Evolutionary conservation across 495 filamentous ascomycete species (phyloP), one percentile per base, ranked within the genome.

Genomic region (Trichocladium antarcticum): DNA sequence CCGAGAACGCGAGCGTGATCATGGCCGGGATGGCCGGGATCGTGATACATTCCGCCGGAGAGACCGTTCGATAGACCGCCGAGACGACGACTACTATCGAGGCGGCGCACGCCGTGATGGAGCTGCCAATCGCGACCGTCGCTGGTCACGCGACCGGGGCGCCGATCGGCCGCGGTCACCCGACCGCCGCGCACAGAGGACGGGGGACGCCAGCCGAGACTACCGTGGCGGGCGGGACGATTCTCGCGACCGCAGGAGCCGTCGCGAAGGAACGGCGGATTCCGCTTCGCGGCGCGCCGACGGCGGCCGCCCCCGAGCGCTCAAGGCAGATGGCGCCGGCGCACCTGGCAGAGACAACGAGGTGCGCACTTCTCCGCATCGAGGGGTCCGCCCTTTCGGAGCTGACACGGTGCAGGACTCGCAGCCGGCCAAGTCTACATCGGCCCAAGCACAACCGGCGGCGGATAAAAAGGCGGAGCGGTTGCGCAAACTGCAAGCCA

Each of bases 391-490:
- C 21, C 6, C 20, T 2, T 12, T 19, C 37, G 20, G 12, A 31
- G 37, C 50, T 64, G 56, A 69, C 48, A 35, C 17, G 3, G 9
- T 20, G 4, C 44, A 36, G 35, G 41, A 38, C 10, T 38, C 28
- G 22, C 66, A 76, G 72, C 55, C 60, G 37, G 57, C 57, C 50
- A 76, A 79, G 61, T 57, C 79, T 15, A 71, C 82, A 47, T 67
- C 72, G 32, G 60, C 74, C 42, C 58, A 75, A 45, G 66, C 71
- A 27, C 78, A 77, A 57, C 78, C 83, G 15, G 87, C 89, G 51
- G 84, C 84, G 46, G 83, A 92, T 35, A 90, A 92, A 60, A 85
- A 88, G 59, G 84, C 81, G 38, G 86, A 93, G 61, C 72, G 85
- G 42, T 73, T 89, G 29, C 86, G 88, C 24, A 90, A 88, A 51